phyloP scores from a whole-genome alignment of 139 green algal genomes.

The Limnomonas spitsbergensis region DNA sequence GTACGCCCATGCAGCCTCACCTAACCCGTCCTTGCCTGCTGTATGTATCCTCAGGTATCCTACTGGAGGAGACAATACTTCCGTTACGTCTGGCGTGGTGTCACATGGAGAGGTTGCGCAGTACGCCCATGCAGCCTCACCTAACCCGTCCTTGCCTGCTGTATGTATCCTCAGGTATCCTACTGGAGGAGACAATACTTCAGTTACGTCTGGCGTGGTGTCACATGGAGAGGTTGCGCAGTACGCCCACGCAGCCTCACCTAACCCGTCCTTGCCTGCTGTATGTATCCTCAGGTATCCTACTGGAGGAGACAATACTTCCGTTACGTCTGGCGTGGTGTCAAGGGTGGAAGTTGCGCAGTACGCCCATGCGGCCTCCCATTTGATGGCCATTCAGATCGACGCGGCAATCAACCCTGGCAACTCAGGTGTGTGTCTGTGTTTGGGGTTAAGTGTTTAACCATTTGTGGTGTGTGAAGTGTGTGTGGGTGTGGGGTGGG shows the following conservation, averaged over 20 bases:
- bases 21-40: no score
- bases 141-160: no score
- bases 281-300: no score
- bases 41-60: no score
- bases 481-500: neutral
- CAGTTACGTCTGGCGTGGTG: conserved; percentile 51
- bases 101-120: no score
- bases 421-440: conserved; percentile 30
- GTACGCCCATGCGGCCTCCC: conserved; percentile 57
- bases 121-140: no score
- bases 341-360: conserved; percentile 40
- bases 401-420: conserved; percentile 65
- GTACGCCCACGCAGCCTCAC: conserved; percentile 60
- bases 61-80: no score
- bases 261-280: no score
- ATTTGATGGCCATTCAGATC: conserved; percentile 70
- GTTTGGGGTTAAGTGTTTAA: neutral
- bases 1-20: no score
- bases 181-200: conserved; percentile 61
- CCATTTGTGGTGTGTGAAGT: neutral
- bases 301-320: conserved; percentile 61
- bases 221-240: conserved; percentile 39
- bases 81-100: no score
- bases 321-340: conserved; percentile 51
- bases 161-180: no score